Evolutionary conservation across 2,329 filamentous ascomycete species (phyloP), one percentile per base, ranked within the genome.

Genomic region (Talaromyces sp.): DNA sequence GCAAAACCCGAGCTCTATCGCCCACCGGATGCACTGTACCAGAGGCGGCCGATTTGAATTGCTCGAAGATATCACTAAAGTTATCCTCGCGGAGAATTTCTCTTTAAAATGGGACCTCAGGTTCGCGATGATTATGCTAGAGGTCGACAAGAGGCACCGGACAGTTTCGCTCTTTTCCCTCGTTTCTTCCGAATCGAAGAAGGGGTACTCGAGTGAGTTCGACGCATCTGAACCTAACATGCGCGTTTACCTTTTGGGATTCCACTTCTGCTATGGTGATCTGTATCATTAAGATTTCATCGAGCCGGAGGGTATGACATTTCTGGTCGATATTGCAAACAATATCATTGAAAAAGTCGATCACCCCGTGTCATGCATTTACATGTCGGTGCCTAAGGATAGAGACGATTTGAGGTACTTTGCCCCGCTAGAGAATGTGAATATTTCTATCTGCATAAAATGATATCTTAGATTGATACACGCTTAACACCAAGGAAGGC

Each of bases 251-350:
- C 80, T 45, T 54, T 83, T 62, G 22, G 81, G 80, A 0, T 74
- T 80, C 37, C 81, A 83, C 69, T 73, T 83, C 22, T 84, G 82
- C 71, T 83, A 83, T 68, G 82, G 81, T 13, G 81, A 83, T 66
- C 71, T 79, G 4, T 70, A 73, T 1, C 80, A 83, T 69, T 70
- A 71, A 59, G 81, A 82, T 69, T 82, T 80, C 67, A 66, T 78
- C n/a, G 77, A 83, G 62, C 81, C 82, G 0, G 71, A 72, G 9
- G 77, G 80, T 54, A 69, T 74, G 47, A 68, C 64, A 0, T 33
- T 75, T 1, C 41, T 79, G 35, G 78, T 81, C 5, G 74, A 80
- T 13, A 67, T 82, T 25, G 76, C 74, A 4, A 79, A 77, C 47
- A 70, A 66, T 1, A 68, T 80, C 19, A 67, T 73, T 13, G 62